Evolutionary conservation across 441 rosid species (phyloP).

Genomic region (Adansonia madagascariensis): DNA sequence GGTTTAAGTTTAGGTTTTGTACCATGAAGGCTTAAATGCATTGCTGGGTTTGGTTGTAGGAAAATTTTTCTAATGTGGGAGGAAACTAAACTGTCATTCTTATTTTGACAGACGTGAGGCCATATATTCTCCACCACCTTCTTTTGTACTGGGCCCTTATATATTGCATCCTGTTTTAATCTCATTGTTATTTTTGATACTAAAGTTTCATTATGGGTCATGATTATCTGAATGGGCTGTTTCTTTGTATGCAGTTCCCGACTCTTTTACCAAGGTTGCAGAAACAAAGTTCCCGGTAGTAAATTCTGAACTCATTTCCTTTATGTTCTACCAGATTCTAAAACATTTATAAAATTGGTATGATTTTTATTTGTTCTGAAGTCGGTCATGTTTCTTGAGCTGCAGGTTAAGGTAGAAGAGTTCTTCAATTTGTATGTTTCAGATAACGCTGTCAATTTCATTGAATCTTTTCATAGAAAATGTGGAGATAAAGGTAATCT

Average conservation of each 20-base stretch:
- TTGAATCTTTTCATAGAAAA: constrained; percentile 72
- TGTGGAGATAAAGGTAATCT: constrained; percentile 94
- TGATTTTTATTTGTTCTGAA: constrained; percentile 2
- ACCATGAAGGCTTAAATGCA: background rate
- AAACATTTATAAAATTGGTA: background rate
- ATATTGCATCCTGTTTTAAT: background rate
- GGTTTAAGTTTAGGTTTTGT: background rate
- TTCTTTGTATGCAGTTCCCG: constrained; percentile 73
- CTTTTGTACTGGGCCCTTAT: background rate
- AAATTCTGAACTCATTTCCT: constrained; percentile 19
- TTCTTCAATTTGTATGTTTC: constrained; percentile 77
- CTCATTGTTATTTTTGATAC: background rate
- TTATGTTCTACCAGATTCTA: constrained; percentile 24
- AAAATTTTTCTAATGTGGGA: background rate
- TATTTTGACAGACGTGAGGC: constrained; percentile 5
- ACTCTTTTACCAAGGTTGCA: constrained; percentile 68
- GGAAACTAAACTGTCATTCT: constrained; percentile 1
- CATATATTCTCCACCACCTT: background rate
- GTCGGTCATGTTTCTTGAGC: constrained; percentile 31
- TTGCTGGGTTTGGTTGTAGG: background rate
- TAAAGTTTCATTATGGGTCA: background rate
- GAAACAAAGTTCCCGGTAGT: constrained; percentile 78
- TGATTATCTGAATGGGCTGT: constrained; percentile 31
- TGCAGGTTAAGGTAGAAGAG: constrained; percentile 87
- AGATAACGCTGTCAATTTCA: constrained; percentile 61